Conservation (phyloP, 306 rosid species). For the Quercus parvula region DNA sequence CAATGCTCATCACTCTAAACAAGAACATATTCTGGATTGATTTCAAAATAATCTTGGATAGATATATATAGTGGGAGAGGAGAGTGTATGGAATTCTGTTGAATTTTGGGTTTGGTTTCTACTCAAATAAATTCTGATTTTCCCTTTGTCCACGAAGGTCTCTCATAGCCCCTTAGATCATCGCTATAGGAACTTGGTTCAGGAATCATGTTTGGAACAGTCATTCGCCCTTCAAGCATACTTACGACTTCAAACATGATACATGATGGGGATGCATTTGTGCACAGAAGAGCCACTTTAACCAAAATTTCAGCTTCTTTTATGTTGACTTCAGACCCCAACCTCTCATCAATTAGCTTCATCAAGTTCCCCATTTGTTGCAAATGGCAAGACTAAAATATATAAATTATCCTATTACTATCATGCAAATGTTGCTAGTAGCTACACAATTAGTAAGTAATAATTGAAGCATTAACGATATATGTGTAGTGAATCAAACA, state of each 20-base stretch:
- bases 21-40: slow-evolving; percentile 20
- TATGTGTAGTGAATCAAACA: neutral
- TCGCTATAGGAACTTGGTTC: slow-evolving; percentile 36
- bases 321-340: slow-evolving; percentile 34
- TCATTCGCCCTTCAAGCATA: slow-evolving; percentile 56
- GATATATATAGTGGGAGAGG: slow-evolving; percentile 30
- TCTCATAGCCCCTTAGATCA: slow-evolving; percentile 17
- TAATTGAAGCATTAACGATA: neutral
- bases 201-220: slow-evolving; percentile 44
- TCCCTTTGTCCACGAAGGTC: neutral
- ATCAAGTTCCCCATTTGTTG: slow-evolving; percentile 41
- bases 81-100: slow-evolving; percentile 27
- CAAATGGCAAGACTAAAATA: slow-evolving; percentile 60
- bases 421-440: neutral
- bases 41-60: slow-evolving; percentile 24
- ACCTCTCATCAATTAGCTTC: slow-evolving; percentile 57
- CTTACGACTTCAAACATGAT: slow-evolving; percentile 68
- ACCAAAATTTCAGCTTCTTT: slow-evolving; percentile 53
- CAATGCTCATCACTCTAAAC: slow-evolving; percentile 10
- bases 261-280: slow-evolving; percentile 66
- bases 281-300: slow-evolving; percentile 58
- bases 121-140: slow-evolving; percentile 32
- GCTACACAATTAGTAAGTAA: neutral
- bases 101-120: slow-evolving; percentile 39
- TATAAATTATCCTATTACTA: neutral